Evolutionary conservation across 139 green algal species (phyloP).

Genomic region (Asterochloris sp.): DNA sequence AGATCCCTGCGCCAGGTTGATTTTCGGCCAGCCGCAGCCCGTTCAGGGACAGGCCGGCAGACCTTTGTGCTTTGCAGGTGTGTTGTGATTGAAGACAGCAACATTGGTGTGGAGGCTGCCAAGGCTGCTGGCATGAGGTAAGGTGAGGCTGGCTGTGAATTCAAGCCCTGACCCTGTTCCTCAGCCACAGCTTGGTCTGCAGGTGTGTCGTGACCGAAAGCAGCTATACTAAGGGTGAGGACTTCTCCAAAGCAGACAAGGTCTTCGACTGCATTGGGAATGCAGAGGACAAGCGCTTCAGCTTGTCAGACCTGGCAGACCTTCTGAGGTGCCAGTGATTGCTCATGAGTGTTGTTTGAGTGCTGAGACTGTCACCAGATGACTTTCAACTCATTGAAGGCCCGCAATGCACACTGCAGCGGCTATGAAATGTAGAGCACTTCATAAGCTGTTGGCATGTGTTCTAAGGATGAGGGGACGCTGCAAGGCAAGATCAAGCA

Average conservation of each 20-base stretch:
- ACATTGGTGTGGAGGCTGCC: conserved; percentile 86
- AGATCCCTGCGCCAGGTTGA: neutral
- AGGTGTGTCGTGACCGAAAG: conserved; percentile 72
- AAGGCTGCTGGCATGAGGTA: conserved; percentile 94
- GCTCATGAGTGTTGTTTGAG: too few relatives aligned
- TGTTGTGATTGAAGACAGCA: conserved; percentile 94
- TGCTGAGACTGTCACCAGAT: too few relatives aligned
- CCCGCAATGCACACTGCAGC: too few relatives aligned
- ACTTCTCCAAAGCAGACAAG: conserved; percentile 57
- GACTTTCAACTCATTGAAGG: too few relatives aligned
- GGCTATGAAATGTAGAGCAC: too few relatives aligned
- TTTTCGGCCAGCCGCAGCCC: neutral
- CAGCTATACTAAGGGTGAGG: conserved; percentile 62
- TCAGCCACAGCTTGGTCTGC: neutral
- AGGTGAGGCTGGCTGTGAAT: neutral
- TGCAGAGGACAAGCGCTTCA: conserved; percentile 69
- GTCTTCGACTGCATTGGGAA: conserved; percentile 87
- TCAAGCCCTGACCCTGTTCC: neutral
- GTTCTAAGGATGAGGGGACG: too few relatives aligned
- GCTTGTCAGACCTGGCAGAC: conserved; percentile 57
- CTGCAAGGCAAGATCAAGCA: neutral
- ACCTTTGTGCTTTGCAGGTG: conserved; percentile 40
- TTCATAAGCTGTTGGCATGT: too few relatives aligned
- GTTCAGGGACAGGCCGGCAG: neutral
- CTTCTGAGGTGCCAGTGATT: too few relatives aligned